Conservation (phyloP, 352 stramenopile species). For the Globisporangium splendens region DNA sequence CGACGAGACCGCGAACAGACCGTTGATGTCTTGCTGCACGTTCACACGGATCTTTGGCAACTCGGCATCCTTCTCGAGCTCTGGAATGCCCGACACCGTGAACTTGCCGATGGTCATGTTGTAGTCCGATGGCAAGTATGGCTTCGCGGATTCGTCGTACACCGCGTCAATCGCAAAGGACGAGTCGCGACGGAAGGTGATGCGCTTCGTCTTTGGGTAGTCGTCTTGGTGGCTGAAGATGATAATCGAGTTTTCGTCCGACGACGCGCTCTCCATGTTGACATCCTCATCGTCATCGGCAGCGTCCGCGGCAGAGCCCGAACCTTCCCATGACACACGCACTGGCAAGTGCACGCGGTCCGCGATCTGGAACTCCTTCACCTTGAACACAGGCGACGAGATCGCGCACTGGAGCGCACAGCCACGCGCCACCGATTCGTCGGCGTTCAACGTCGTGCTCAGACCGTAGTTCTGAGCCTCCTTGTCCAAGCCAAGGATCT, state of each 20-base stretch:
- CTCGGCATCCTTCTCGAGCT: conserved; percentile 74
- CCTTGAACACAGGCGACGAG: conserved; percentile 97
- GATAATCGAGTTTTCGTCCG: conserved; percentile 86
- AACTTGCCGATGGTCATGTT: conserved; percentile 88
- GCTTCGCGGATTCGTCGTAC: conserved; percentile 84
- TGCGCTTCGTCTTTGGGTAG: conserved; percentile 96
- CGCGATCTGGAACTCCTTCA: conserved; percentile 89
- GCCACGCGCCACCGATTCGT: conserved; percentile 97
- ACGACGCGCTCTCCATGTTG: conserved; percentile 55
- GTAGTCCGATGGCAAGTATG: conserved; percentile 68
- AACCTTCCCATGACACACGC: conserved; percentile 91
- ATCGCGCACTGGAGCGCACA: conserved; percentile 98
- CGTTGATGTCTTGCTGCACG: conserved; percentile 97
- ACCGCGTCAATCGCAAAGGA: conserved; percentile 91
- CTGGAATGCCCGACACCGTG: conserved; percentile 88
- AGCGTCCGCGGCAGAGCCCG: conserved; percentile 39
- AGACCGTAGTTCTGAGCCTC: conserved; percentile 95
- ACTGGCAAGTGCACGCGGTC: conserved; percentile 92
- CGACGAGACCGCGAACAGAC: conserved; percentile 92
- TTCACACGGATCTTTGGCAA: conserved; percentile 94
- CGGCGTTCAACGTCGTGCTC: conserved; percentile 98
- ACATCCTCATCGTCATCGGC: conserved; percentile 88
- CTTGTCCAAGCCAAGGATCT: conserved; percentile 91
- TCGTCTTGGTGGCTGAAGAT: conserved; percentile 96
- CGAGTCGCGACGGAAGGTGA: conserved; percentile 93